Percentiles rank a stretch among this genome's conserved stretches.
Conservation (phyloP, 257 asterid species). For the Gentiana macrophylla region DNA sequence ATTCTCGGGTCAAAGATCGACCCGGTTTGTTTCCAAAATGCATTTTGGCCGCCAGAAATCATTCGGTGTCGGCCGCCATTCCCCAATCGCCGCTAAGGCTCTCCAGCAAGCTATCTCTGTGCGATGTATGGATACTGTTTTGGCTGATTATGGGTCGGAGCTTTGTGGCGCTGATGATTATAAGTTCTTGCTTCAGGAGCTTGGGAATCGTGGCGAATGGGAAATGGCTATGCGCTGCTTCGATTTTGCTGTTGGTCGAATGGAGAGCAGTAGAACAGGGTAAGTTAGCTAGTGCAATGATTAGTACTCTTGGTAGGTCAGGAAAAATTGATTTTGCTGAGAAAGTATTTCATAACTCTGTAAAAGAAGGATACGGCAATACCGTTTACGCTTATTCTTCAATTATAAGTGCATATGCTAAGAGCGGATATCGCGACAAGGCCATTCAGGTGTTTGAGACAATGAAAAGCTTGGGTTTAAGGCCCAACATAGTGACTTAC, state of each 20-base stretch:
- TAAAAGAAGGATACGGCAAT: constrained; percentile 65
- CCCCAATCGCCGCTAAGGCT: constrained; percentile 61
- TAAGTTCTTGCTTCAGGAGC: constrained; percentile 60
- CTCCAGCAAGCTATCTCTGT: constrained; percentile 28
- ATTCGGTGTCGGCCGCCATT: constrained; percentile 49
- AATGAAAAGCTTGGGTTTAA: constrained; percentile 76
- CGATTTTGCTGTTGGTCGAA: constrained; percentile 57
- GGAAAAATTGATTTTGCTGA: constrained; percentile 81
- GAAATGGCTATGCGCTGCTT: constrained; percentile 58
- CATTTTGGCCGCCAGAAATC: constrained; percentile 73
- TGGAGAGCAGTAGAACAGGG: constrained; percentile 57
- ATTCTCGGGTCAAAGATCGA: constrained; percentile 78
- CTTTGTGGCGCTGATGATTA: constrained; percentile 67
- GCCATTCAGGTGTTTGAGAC: constrained; percentile 57
- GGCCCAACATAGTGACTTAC: constrained; percentile 79
- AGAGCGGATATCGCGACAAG: constrained; percentile 74
- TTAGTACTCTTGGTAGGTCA: constrained; percentile 78
- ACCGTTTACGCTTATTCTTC: constrained; percentile 87
- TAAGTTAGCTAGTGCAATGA: constrained; percentile 79
- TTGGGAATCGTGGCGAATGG: constrained; percentile 81
- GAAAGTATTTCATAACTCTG: constrained; percentile 52
- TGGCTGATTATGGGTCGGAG: constrained; percentile 38
- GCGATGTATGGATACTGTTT: constrained; percentile 26
- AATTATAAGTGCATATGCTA: constrained; percentile 76
- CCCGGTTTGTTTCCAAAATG: constrained; percentile 81